A percentile compares a stretch with the other conserved stretches of the same genome.
Evolutionary conservation across 345 rosid genomes (phyloP).

Genomic region (Hirschfeldia incana): DNA sequence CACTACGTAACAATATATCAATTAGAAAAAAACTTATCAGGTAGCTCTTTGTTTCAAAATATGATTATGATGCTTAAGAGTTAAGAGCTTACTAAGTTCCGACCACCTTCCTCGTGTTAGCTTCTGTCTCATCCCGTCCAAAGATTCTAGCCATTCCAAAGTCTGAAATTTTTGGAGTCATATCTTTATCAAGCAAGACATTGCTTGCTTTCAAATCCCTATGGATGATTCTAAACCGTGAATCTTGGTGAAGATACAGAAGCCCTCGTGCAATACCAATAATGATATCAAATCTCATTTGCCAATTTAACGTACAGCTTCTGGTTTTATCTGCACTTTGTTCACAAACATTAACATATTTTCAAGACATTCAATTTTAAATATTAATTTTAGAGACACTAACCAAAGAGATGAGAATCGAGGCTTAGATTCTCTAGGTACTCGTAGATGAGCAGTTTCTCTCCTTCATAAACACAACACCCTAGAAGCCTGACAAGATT

Average conservation of each 20-base stretch:
- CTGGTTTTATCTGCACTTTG: not conserved
- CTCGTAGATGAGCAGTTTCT: not conserved
- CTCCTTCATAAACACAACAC: not conserved
- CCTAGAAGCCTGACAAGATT: not conserved
- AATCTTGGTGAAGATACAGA: not conserved
- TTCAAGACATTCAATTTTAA: not conserved
- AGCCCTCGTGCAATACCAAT: not conserved
- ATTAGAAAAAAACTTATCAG: not conserved
- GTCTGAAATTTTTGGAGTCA: not conserved
- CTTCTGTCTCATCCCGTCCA: not conserved
- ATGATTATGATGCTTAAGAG: not conserved
- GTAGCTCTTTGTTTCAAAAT: not conserved
- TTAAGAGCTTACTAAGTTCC: not conserved
- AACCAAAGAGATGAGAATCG: not conserved
- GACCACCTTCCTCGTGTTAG: not conserved
- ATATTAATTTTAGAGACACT: not conserved
- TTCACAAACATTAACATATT: not conserved
- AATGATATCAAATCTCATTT: not conserved
- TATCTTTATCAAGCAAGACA: not conserved
- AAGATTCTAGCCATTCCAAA: not conserved
- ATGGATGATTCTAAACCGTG: not conserved
- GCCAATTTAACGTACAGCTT: not conserved
- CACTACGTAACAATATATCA: not conserved
- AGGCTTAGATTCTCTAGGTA: not conserved
- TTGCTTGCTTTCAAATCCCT: not conserved